Base-by-base conservation (phyloP, 2,329 filamentous ascomycete genomes). In the Aureobasidium sp. region DNA sequence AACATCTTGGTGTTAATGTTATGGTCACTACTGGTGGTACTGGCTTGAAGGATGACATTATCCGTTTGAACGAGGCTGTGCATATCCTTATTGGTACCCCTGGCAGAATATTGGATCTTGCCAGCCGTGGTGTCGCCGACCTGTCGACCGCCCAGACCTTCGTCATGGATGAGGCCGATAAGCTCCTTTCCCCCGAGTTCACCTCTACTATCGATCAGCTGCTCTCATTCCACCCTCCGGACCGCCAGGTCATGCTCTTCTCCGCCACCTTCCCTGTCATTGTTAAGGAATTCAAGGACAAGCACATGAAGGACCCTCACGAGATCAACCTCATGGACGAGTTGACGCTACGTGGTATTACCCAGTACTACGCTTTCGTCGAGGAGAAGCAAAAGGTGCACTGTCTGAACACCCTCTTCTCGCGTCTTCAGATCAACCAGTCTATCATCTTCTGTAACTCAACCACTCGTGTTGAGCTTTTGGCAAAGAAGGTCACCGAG, bases 381-480 rank as follows among this genome's bases (percentile, higher is more conserved):
- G 94, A 99, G 76, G 94, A 99, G 78, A 97, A 97, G 79, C 91
- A 97, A 74, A 99, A 99, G 79, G 94, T 99, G 25, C 95, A 99
- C 78, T 99, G 94, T 75, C 79, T 99, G 67, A 99, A 99, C 80
- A 99, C 94, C 0, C 87, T 99, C 66, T 99, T 99, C 81, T 97
- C 92, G 68, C 96, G 97, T 77, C 85, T 99, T 16, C 93, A 99
- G 77, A 99, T 99, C 79, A 99, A 99, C 78, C 94, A 99, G 80
- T 99, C 95, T 65, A 99, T 99, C 79, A 99, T 99, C 74, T 99
- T 99, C 80, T 99, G 94, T 79, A 99, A 99, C 78, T 99, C 94
- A 44, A 99, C 94, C 59, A 97, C 97, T 76, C 90, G 94, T 67
- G 94, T 99, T 64, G 94, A 99, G 77, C 82, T 99, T 59, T 84